A percentile compares a stretch with the other conserved stretches of the same genome.
These are phyloP conservation scores for Phylloporus sp. DNA, from an alignment of 768 basidiomycete species.

Conservation along the genomic window DNA sequence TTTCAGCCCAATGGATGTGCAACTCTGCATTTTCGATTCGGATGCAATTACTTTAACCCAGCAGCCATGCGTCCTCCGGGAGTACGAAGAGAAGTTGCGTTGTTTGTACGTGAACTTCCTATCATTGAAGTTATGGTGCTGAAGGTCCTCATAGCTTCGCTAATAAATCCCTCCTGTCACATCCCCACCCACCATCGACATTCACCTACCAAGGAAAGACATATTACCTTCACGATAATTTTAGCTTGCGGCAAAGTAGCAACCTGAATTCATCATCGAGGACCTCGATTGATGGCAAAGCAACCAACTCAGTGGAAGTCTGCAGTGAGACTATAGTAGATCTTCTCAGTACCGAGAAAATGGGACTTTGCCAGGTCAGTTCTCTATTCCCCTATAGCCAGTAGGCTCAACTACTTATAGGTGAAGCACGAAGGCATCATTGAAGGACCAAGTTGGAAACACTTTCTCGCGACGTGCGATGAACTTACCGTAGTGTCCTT, in stretches of 20 bases:
- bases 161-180: slow-evolving; percentile 23
- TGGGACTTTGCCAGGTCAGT: slow-evolving; percentile 51
- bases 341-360: slow-evolving; percentile 49
- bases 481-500: slow-evolving; percentile 33
- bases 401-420: slow-evolving; percentile 30
- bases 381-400: neutral
- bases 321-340: slow-evolving; percentile 49
- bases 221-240: slow-evolving; percentile 46
- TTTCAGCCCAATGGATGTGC: slow-evolving; percentile 54
- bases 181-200: slow-evolving; percentile 45
- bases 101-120: slow-evolving; percentile 37
- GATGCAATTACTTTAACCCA: slow-evolving; percentile 22
- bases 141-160: slow-evolving; percentile 31
- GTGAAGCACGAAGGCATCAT: slow-evolving; percentile 37
- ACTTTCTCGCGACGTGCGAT: slow-evolving; percentile 42
- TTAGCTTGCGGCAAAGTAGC: slow-evolving; percentile 43
- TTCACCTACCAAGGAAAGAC: slow-evolving; percentile 32
- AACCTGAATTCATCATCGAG: slow-evolving; percentile 20
- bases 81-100: slow-evolving; percentile 38
- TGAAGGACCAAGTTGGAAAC: slow-evolving; percentile 41
- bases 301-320: slow-evolving; percentile 12
- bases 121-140: neutral
- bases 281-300: neutral
- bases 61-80: slow-evolving; percentile 39
- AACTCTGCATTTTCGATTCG: slow-evolving; percentile 39